Conservation (phyloP, 225 moss, liverwort and hornwort species). For the Bryoerythrophyllum caledonicum region DNA sequence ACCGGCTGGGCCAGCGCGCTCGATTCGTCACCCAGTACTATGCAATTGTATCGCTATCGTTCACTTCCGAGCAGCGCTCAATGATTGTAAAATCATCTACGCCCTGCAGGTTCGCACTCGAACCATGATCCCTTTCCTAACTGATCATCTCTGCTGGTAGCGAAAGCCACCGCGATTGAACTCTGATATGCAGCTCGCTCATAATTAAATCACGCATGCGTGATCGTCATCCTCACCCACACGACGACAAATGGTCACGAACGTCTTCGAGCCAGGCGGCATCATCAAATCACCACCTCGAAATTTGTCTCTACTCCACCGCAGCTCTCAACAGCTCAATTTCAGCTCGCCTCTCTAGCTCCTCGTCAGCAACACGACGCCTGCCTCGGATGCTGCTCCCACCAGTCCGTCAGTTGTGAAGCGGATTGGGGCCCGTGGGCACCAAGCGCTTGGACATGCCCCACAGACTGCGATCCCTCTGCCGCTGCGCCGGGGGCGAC, state of each 20-base stretch:
- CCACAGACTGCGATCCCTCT: constrained; percentile 48
- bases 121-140: constrained; percentile 6
- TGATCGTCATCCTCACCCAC: background rate
- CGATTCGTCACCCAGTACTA: constrained; percentile 13
- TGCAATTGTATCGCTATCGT: constrained; percentile 20
- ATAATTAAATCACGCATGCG: background rate
- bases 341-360: constrained; percentile 7
- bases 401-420: constrained; percentile 33
- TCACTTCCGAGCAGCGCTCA: constrained; percentile 20
- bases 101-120: constrained; percentile 15
- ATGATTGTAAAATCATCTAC: constrained; percentile 16
- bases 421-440: constrained; percentile 55
- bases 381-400: constrained; percentile 40
- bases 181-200: constrained; percentile 23
- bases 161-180: background rate
- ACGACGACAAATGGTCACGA: constrained; percentile 2
- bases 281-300: constrained; percentile 14
- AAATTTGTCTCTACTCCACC: constrained; percentile 11
- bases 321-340: background rate
- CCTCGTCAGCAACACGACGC: no score
- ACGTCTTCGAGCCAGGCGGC: background rate
- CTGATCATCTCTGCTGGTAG: background rate
- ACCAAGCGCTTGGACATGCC: constrained; percentile 64
- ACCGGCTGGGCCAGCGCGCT: background rate
- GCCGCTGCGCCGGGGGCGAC: constrained; percentile 49